Base-by-base conservation (phyloP, 1,284 basidiomycete species). In the Malassezia brasiliensis region DNA sequence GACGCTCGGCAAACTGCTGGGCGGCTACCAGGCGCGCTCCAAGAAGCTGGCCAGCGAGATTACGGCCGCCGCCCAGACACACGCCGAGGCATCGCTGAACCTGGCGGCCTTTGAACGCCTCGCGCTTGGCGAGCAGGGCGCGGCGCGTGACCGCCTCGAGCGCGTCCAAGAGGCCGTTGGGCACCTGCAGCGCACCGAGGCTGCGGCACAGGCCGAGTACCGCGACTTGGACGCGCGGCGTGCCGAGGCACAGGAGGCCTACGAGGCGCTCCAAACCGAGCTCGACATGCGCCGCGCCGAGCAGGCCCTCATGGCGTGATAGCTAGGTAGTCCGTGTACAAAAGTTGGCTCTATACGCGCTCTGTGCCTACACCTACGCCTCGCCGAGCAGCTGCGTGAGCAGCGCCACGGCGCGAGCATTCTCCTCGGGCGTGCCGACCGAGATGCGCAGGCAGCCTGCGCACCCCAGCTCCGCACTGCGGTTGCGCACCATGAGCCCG, bases 401-500 rank as follows among this genome's bases (percentile, higher is more conserved):
- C 4, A 28, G 25, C 25, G 25, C 25, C 25, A 28, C 25, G 25
- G 25, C 25, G 42, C 56, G 47, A 58, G 60, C 49, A 47, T 67
- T 73, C 78, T 98, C 94, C 52, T 82, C 82, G 61, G 82, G 81
- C 7, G 84, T 89, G 0, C 94, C 94, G 8, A 98, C 80, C 0
- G 93, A 96, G 25, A 98, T 85, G 51, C 94, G 78, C 75, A 98
- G 68, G 72, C 89, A 94, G 0, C 85, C 94, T 42, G 79, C 79
- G 65, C 94, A 99, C 0, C 94, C 93, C 6, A 80, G 72, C 76
- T 98, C 94, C 28, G 80, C 79, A 0, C 90, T 90, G 52, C 94
- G 79, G 77, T 85, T 96, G 45, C 94, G 79, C 15, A 99, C 88
- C 5, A 99, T 94, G 0, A 99, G 83, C 0, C 85, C 86, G 65